Conservation (phyloP, 2,329 filamentous ascomycete species). For the Sordariomycetes sp. region DNA sequence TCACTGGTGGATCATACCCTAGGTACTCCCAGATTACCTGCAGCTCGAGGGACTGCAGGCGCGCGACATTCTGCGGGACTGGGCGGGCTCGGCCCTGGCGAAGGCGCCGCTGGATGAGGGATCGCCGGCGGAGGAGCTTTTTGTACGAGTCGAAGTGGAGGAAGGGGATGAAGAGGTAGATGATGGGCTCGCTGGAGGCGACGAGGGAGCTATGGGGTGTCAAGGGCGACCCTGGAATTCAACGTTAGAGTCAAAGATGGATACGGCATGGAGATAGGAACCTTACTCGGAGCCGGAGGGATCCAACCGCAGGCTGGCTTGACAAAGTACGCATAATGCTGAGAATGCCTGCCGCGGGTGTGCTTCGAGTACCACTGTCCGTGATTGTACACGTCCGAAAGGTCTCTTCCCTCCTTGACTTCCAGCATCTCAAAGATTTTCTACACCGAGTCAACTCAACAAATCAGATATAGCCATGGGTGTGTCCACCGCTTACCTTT, state of each 20-base stretch:
- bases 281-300: conserved; percentile 20
- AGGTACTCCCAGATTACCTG: conserved; percentile 52
- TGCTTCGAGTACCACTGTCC: conserved; percentile 36
- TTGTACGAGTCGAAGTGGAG: conserved; percentile 53
- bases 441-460: conserved; percentile 8
- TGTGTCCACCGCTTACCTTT: conserved; percentile 22
- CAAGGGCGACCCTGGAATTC: conserved; percentile 19
- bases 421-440: conserved; percentile 31
- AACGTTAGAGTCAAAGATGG: not conserved
- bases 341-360: conserved; percentile 31
- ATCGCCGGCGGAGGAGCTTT: conserved; percentile 39
- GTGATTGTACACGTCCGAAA: conserved; percentile 24
- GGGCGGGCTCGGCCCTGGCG: conserved; percentile 40
- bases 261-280: not conserved
- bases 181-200: conserved; percentile 14
- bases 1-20: conserved; percentile 45
- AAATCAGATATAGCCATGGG: not conserved
- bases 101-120: conserved; percentile 37
- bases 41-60: conserved; percentile 40
- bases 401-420: conserved; percentile 20
- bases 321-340: conserved; percentile 34
- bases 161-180: conserved; percentile 43
- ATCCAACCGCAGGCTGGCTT: conserved; percentile 34
- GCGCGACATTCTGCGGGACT: conserved; percentile 37
- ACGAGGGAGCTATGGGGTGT: conserved; percentile 15